phyloP scores from a whole-genome alignment of 495 filamentous ascomycete species.

The Xylaria nigripes region DNA sequence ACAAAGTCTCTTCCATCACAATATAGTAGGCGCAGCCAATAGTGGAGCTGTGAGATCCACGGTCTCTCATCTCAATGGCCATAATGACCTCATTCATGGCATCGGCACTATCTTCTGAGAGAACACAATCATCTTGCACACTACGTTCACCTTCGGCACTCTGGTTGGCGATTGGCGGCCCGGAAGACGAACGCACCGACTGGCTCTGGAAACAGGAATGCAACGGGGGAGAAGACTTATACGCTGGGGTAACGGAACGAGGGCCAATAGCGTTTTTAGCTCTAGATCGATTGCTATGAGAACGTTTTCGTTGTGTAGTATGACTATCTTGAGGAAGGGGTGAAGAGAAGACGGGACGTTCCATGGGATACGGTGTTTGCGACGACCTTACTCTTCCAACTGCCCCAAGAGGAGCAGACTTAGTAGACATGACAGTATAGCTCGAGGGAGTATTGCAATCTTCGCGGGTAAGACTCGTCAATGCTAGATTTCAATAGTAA shows the following conservation, averaged over 20 bases:
- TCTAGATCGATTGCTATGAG: conserved; percentile 8
- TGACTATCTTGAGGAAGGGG: conserved; percentile 4
- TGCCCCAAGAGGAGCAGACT: not conserved
- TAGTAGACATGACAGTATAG: not conserved
- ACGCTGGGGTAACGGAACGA: not conserved
- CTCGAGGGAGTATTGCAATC: not conserved
- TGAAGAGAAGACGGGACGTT: conserved; percentile 15
- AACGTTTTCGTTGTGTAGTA: conserved; percentile 5
- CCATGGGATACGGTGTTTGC: not conserved
- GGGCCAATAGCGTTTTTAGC: conserved; percentile 6
- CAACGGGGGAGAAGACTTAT: conserved; percentile 22
- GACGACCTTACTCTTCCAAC: not conserved
- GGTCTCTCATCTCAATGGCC: conserved; percentile 69
- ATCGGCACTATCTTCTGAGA: conserved; percentile 45
- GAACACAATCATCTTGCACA: conserved; percentile 1
- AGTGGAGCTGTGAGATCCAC: conserved; percentile 37
- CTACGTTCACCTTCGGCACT: conserved; percentile 6
- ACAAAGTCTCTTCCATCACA: conserved; percentile 63
- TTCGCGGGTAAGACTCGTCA: no score
- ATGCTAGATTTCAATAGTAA: no score
- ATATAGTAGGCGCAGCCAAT: conserved; percentile 87
- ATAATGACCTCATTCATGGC: conserved; percentile 69
- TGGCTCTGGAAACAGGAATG: conserved; percentile 17
- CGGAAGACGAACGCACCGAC: conserved; percentile 17
- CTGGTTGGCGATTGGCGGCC: conserved; percentile 5